These are phyloP conservation scores for Pleurotus eryngii DNA, from an alignment of 768 basidiomycete genomes.

Conservation along the genomic window DNA sequence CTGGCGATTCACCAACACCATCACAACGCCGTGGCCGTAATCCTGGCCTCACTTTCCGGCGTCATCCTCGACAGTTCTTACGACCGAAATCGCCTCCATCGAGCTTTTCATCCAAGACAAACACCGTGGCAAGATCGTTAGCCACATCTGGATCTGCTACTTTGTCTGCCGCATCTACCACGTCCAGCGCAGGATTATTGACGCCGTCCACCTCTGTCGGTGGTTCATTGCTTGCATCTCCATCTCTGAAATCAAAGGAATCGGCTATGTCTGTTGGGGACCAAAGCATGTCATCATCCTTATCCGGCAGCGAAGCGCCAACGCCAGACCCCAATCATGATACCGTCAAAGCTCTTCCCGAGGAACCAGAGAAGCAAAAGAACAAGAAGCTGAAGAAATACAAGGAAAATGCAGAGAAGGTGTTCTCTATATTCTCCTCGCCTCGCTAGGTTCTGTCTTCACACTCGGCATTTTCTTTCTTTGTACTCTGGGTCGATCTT, in stretches of 20 bases:
- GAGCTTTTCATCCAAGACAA: constrained; percentile 39
- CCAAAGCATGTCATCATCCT: constrained; percentile 69
- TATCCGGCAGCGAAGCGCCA: constrained; percentile 37
- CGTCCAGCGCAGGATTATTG: constrained; percentile 45
- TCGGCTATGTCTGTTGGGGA: constrained; percentile 73
- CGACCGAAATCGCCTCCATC: constrained; percentile 64
- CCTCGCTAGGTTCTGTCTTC: constrained; percentile 45
- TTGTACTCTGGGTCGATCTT: constrained; percentile 6
- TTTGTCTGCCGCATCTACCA: constrained; percentile 36
- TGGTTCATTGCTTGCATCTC: constrained; percentile 44
- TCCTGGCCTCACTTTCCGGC: constrained; percentile 68
- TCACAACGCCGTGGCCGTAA: constrained; percentile 68
- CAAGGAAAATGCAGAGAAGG: constrained; percentile 84
- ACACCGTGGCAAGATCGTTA: constrained; percentile 28
- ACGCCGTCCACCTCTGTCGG: constrained; percentile 62
- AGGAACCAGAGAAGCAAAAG: constrained; percentile 59
- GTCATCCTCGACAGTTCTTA: constrained; percentile 69
- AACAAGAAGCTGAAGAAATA: constrained; percentile 81
- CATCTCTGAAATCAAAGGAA: constrained; percentile 78
- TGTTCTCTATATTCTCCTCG: constrained; percentile 77
- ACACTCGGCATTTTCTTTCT: not conserved
- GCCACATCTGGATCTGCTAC: constrained; percentile 46
- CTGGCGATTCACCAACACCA: constrained; percentile 43
- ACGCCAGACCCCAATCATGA: constrained; percentile 27
- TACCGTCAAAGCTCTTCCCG: constrained; percentile 22